Base-by-base conservation (phyloP, 2,329 filamentous ascomycete species). In the Furcasterigmium furcatum region DNA sequence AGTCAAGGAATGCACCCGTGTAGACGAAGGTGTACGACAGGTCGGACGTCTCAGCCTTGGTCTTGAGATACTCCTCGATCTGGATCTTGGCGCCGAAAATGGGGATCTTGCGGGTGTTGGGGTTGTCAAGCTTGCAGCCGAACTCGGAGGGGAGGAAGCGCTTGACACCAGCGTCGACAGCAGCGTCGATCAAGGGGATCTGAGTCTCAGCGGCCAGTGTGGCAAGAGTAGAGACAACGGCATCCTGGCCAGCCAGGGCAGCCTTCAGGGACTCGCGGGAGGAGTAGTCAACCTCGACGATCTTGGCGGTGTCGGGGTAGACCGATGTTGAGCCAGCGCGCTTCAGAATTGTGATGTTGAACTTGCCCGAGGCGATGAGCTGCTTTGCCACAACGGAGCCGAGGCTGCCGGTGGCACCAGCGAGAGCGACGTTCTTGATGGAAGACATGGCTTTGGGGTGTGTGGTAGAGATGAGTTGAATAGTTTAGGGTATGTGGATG, bases 211-310 rank as follows among this genome's bases (percentile, higher is more conserved):
- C 41, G 12, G 45, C 46, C 9, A 49, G 35, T 7, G 74, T 55
- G 14, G 66, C 69, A 16, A 79, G 63, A 2, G 71, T 62, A 13
- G 69, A 72, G 22, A 82, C 60, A 14, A 84, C 67, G 1, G 74
- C 81, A 48, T 85, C 80, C 46, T 81, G 73, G 38, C 73, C 78
- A 39, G 69, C 52, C 38, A 86, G 72, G 0, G 74, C 77, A 1
- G 64, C 51, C 0, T 62, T 70, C n/a, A 86, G 69, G 14, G 73
- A 73, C 0, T 68, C 58, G 4, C 72, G 57, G 7, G 46, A 44
- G 18, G 39, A 43, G 40, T 65, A 63, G 54, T 69, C 70, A 22
- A 66, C 59, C 19, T 67, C 57, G 4, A 59, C 48, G n/a, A 66
- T 61, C 4, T 61, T 57, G 14, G 52, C 52, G 9, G 53, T 56